Conservation (phyloP, 306 rosid species). For the Rosa rugosa region DNA sequence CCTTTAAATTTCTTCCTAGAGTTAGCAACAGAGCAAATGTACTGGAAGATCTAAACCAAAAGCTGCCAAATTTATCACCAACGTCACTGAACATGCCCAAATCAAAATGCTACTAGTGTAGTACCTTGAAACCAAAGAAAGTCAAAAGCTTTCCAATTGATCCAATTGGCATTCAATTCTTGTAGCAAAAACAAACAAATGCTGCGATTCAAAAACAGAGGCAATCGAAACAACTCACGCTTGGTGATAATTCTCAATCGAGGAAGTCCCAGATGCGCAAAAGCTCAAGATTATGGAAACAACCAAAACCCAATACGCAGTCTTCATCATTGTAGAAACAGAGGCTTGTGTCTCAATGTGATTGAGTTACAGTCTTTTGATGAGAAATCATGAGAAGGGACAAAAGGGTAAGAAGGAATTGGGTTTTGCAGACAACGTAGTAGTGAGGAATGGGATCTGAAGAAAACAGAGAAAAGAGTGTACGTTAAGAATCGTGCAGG, state of each 20-base stretch:
- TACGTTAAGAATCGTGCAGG: constrained; percentile 61
- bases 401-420: background rate
- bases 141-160: background rate
- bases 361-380: constrained; percentile 12
- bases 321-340: too few relatives aligned
- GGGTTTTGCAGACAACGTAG: constrained; percentile 7
- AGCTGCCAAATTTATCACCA: constrained; percentile 5
- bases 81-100: constrained; percentile 11
- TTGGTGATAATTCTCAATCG: constrained; percentile 58
- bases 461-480: constrained; percentile 33
- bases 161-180: constrained; percentile 1
- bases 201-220: constrained; percentile 20
- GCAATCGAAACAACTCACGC: constrained; percentile 56
- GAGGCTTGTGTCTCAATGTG: constrained; percentile 29
- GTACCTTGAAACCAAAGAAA: constrained; percentile 16
- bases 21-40: background rate
- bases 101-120: background rate
- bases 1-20: background rate
- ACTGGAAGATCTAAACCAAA: constrained; percentile 15
- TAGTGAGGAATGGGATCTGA: constrained; percentile 53
- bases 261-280: constrained; percentile 40
- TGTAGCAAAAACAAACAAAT: background rate
- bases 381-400: constrained; percentile 23
- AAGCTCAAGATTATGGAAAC: constrained; percentile 26
- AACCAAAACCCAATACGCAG: constrained; percentile 39